Base-by-base conservation (phyloP, 371 early-diverging fungal species). In the Mortierella sp. region DNA sequence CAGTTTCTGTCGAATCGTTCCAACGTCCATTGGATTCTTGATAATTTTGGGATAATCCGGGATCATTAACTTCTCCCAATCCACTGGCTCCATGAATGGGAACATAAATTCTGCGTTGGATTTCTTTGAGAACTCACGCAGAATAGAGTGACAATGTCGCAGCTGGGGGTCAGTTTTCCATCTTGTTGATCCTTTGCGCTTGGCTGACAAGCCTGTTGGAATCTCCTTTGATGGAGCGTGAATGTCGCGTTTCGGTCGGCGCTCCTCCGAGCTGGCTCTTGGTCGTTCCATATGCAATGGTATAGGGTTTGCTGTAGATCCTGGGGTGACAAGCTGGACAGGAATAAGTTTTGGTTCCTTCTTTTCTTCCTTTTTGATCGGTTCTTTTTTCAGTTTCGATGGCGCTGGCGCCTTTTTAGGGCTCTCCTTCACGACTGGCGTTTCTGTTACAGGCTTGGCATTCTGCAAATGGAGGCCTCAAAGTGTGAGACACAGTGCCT, bases 1-100 rank as follows among this genome's bases (percentile, higher is more conserved):
- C 19, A 99, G 84, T 82, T 97, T 97, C 45, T 88, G 87, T 74
- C 91, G 89, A 43, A 99, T 93, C 0, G 99, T 99, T 19, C 93
- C 88, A 28, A 99, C 62, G 82, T 99, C 99, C 99, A 99, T 99
- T 6, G 99, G 99, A 56, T 96, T 82, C 75, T 95, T 98, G 78
- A 99, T 93, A 43, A 99, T 92, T 2, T 89, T 88, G 26, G 89
- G 91, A 86, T 99, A 99, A 70, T 93, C 94, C 10, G 99, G 99
- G 64, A 99, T 96, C 66, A 92, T 92, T 31, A 99, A 86, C 1
- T 91, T 91, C 8, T 95, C 91, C 28, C 93, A 93, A 82, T 99
- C 99, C 31, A 99, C 99, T 5, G 99, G 99, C 47, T 85, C 84
- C 57, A 94, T 85, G 74, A 98, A 98, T 57, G 94, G 95, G 64